A percentile compares a stretch with the other conserved stretches of the same genome.
Conservation (phyloP, 177 flowering plant genomes). For the Telopea speciosissima region DNA sequence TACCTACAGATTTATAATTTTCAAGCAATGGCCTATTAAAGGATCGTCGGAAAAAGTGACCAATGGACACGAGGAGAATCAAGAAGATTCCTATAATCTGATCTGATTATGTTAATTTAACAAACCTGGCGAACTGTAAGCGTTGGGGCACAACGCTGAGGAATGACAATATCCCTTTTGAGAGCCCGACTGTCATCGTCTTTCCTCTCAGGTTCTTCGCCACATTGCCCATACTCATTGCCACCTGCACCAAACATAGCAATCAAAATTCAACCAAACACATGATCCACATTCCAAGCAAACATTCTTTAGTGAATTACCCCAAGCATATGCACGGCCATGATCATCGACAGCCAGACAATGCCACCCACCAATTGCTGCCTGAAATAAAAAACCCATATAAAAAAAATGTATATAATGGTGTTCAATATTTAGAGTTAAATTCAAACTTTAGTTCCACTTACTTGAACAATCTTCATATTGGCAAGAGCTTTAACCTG, state of each 20-base stretch:
- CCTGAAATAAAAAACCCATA: conserved; percentile 39
- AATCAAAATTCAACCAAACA: background rate
- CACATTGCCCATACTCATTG: conserved; percentile 98
- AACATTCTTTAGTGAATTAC: conserved; percentile 25
- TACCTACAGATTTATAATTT: background rate
- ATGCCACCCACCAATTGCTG: conserved; percentile 99
- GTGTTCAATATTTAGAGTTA: background rate
- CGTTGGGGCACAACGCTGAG: conserved; percentile 88
- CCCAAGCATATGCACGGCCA: conserved; percentile 99
- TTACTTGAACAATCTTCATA: conserved; percentile 91
- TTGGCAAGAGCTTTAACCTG: conserved; percentile 77
- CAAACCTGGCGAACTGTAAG: conserved; percentile 86
- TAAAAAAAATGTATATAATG: conserved; percentile 8
- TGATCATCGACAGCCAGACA: conserved; percentile 99
- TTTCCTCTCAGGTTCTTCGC: conserved; percentile 88
- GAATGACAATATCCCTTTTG: conserved; percentile 86
- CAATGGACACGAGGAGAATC: background rate
- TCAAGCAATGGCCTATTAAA: background rate
- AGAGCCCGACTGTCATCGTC: conserved; percentile 63
- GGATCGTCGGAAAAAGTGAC: background rate
- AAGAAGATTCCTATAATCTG: background rate
- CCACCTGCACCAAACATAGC: conserved; percentile 56
- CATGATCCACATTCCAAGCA: background rate
- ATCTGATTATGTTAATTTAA: no score
- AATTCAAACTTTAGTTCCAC: background rate